These are phyloP conservation scores for Fusarium torulosum DNA, from an alignment of 2,329 filamentous ascomycete genomes.

Conservation along the genomic window DNA sequence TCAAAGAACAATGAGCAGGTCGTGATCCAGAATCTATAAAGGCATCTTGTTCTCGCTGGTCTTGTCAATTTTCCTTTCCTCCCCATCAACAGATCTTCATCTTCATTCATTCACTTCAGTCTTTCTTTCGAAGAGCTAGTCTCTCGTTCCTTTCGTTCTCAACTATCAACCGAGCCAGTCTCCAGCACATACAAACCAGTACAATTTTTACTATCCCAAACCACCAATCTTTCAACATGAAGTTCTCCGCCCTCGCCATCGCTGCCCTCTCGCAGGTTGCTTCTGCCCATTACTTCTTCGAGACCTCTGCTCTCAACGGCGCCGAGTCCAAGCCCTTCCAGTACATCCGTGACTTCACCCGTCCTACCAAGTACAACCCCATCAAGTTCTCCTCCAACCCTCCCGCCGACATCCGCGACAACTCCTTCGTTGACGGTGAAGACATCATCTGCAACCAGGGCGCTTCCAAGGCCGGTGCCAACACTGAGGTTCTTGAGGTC, in stretches of 20 bases:
- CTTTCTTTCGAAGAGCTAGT: slow-evolving; percentile 37
- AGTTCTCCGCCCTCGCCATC: slow-evolving; percentile 24
- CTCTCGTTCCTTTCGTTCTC: slow-evolving; percentile 34
- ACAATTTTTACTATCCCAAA: slow-evolving; percentile 20
- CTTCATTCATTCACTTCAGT: slow-evolving; percentile 36
- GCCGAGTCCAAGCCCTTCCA: slow-evolving; percentile 20
- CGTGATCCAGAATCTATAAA: slow-evolving; percentile 24
- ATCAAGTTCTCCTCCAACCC: slow-evolving; percentile 36
- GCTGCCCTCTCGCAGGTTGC: slow-evolving; percentile 30
- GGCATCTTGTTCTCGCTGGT: slow-evolving; percentile 1
- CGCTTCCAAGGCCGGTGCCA: slow-evolving; percentile 1
- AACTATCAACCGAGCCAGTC: slow-evolving; percentile 30
- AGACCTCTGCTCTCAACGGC: slow-evolving; percentile 17
- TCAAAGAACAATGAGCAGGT: slow-evolving; percentile 3
- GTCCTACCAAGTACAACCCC: slow-evolving; percentile 31
- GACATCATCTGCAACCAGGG: slow-evolving; percentile 33
- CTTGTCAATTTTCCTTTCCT: slow-evolving; percentile 9
- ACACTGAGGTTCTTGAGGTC: slow-evolving; percentile 16
- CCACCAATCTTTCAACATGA: slow-evolving; percentile 26
- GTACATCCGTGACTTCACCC: slow-evolving; percentile 33
- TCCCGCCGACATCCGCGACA: slow-evolving; percentile 23
- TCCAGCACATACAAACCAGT: slow-evolving; percentile 26
- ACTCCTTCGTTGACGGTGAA: slow-evolving; percentile 27
- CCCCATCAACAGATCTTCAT: slow-evolving; percentile 34
- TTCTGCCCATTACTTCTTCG: slow-evolving; percentile 31